These are phyloP conservation scores for Priceomyces medius DNA, from an alignment of 805 yeast genomes.

Conservation along the genomic window DNA sequence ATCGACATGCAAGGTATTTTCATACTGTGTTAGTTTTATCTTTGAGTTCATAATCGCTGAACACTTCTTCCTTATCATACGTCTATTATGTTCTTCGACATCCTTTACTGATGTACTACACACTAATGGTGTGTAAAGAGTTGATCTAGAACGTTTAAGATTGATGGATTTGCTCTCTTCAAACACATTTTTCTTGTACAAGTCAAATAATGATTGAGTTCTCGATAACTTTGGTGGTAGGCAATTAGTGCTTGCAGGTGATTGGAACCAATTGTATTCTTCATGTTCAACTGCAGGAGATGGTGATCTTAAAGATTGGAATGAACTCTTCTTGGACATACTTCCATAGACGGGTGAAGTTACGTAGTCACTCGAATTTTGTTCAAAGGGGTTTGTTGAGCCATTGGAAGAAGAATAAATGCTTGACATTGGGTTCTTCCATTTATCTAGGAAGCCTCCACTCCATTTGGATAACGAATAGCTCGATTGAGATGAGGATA, in stretches of 20 bases:
- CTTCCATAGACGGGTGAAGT: conserved; percentile 15
- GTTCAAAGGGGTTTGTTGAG: conserved; percentile 2
- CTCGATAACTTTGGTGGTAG: conserved; percentile 25
- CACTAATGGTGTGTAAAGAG: conserved; percentile 21
- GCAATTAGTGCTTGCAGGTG: conserved; percentile 2
- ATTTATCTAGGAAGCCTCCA: conserved; percentile 44
- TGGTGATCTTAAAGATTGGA: conserved; percentile 33
- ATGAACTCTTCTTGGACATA: conserved; percentile 22
- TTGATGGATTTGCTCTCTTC: conserved; percentile 10
- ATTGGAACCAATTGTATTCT: conserved; percentile 23
- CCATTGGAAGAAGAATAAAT: not conserved
- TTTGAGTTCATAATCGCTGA: conserved; percentile 21
- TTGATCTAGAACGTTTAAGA: conserved; percentile 21
- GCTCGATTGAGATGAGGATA: conserved; percentile 36
- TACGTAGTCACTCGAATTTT: conserved; percentile 11
- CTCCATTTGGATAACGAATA: conserved; percentile 42
- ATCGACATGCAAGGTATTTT: conserved; percentile 2
- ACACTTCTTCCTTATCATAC: conserved; percentile 21
- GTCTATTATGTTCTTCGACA: conserved; percentile 19
- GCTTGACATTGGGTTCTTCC: conserved; percentile 35
- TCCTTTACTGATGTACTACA: conserved; percentile 14
- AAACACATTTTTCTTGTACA: conserved; percentile 13
- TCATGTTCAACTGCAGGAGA: conserved; percentile 37
- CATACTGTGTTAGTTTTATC: not conserved
- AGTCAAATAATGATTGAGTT: conserved; percentile 37